phyloP scores from a whole-genome alignment of 768 basidiomycete genomes.

The Xerocomellus chrysenteron region DNA sequence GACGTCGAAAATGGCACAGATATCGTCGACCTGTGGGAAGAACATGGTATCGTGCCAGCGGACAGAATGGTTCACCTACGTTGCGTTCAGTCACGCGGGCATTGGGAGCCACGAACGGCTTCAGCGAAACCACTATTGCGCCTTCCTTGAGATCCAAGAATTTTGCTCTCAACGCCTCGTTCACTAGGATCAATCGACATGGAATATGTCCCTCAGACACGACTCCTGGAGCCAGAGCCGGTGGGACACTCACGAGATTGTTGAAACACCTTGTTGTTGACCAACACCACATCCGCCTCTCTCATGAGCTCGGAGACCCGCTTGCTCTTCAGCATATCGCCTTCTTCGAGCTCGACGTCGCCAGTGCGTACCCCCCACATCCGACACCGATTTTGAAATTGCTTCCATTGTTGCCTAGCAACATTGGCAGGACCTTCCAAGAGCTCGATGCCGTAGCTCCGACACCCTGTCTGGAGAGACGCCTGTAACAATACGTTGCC shows the following conservation, averaged over 20 bases:
- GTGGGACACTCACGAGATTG: conserved; percentile 57
- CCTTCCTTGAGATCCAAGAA: conserved; percentile 95
- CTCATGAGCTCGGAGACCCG: conserved; percentile 68
- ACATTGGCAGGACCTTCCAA: conserved; percentile 77
- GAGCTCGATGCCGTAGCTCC: conserved; percentile 77
- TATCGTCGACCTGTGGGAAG: conserved; percentile 61
- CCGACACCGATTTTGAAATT: conserved; percentile 72
- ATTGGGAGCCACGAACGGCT: conserved; percentile 77
- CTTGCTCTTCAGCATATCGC: conserved; percentile 75
- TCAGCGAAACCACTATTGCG: conserved; percentile 84
- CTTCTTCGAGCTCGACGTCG: conserved; percentile 75
- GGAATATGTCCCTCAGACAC: not conserved
- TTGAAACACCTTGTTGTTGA: conserved; percentile 85
- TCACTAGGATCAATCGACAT: conserved; percentile 50
- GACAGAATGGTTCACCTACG: conserved; percentile 39
- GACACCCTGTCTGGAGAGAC: conserved; percentile 76
- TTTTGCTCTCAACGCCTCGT: conserved; percentile 81
- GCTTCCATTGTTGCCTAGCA: conserved; percentile 71
- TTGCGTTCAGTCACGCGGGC: conserved; percentile 84
- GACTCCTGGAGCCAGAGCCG: not conserved
- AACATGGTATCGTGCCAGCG: not conserved
- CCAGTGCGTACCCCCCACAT: conserved; percentile 91
- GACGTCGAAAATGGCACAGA: conserved; percentile 80
- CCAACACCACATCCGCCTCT: conserved; percentile 87
- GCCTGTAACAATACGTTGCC: conserved; percentile 84